Percentiles rank a stretch among this genome's conserved stretches.
Conservation (phyloP, 2,329 filamentous ascomycete species). For the Thielaviopsis euricoi region DNA sequence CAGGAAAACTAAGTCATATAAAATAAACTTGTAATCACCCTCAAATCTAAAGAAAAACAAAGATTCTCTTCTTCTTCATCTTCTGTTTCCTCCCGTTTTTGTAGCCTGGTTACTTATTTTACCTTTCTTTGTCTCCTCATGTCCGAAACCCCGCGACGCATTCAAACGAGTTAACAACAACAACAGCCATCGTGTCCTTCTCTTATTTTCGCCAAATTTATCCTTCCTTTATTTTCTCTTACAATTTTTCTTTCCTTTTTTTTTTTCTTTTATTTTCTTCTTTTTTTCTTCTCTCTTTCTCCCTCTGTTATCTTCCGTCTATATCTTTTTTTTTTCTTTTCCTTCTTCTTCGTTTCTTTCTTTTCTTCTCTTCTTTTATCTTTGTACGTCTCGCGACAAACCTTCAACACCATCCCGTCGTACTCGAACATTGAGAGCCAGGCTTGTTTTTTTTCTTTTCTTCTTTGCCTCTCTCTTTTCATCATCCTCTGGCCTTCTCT, state of each 20-base stretch:
- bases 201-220: neutral
- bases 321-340: too few relatives aligned
- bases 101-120: neutral
- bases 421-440: too few relatives aligned
- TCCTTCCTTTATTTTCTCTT: neutral
- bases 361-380: neutral
- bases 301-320: neutral
- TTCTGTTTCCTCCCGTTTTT: too few relatives aligned
- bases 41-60: too few relatives aligned
- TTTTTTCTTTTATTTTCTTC: neutral
- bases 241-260: slow-evolving; percentile 3
- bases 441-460: neutral
- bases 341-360: too few relatives aligned
- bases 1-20: too few relatives aligned
- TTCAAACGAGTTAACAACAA: neutral
- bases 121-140: neutral
- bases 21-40: too few relatives aligned
- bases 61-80: too few relatives aligned
- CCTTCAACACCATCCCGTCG: too few relatives aligned
- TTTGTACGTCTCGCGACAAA: neutral
- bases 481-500: neutral
- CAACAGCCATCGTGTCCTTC: slow-evolving; percentile 11
- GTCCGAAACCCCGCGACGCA: slow-evolving; percentile 9
- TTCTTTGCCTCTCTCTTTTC: neutral
- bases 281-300: neutral